Evolutionary conservation across 31 red algal species (phyloP), one percentile per base, ranked within the genome.

Genomic region (Odonthalia washingtoniensis): DNA sequence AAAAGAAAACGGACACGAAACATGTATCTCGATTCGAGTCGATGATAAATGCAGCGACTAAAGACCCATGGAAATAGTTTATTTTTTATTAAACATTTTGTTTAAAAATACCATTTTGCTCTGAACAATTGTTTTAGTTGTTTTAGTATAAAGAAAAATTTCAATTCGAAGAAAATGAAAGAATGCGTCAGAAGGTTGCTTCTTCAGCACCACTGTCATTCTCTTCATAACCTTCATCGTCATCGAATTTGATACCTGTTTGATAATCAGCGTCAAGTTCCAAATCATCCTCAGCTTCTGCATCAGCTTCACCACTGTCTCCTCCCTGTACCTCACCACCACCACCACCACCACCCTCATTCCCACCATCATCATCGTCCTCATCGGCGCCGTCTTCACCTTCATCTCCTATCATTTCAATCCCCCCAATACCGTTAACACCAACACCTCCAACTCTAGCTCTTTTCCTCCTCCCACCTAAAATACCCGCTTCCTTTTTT

Each of bases 221-320:
- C 38, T 83, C 87, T 52, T 83, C 76, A 67, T 77, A 75, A 32
- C 87, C 87, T 30, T 83, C 87, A 37, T 83, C 87, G 63, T 83
- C 87, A 43, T 83, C 87, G 33, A 81, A 81, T 39, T 77, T 75
- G 18, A 74, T 46, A 12, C 78, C 78, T 43, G 87, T 81, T 45
- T 81, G 87, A 62, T 72, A 77, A 32, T 90, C 77, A n/a, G 78
- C 78, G 57, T 73, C 77, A 2, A 70, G 52, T 27, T 83, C 75
- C 14, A 81, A 27, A 34, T 83, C 87, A 33, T 83, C 70, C 33
- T 76, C 78, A 18, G 74, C 46, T n/a, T 65, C 87, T 35, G 38
- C 26, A n/a, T 65, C 30, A 1, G 65, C 65, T 1, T 6, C 61
- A 1, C 34, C 65, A 53, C 30, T 66, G 3, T 40, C 38, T 21